These are phyloP conservation scores for Phytophthora megakarya DNA, from an alignment of 352 stramenopile species.

Conservation along the genomic window DNA sequence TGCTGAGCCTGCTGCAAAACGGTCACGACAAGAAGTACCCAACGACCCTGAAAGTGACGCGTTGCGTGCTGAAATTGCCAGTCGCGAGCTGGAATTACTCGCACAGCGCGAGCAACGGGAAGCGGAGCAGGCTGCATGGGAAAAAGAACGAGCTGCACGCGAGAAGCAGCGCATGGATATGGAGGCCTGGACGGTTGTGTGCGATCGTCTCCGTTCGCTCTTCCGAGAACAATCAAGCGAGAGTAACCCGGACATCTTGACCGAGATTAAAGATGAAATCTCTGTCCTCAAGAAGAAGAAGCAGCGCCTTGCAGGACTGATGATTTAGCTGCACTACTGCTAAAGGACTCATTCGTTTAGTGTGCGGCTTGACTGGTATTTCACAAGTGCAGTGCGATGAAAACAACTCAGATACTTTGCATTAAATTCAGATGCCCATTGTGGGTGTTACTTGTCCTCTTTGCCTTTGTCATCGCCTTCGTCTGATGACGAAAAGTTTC, in stretches of 20 bases:
- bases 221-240: conserved; percentile 37
- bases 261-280: conserved; percentile 41
- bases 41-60: conserved; percentile 9
- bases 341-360: background rate
- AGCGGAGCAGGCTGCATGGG: conserved; percentile 35
- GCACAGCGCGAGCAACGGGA: conserved; percentile 36
- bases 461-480: conserved; percentile 12
- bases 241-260: conserved; percentile 28
- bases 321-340: conserved; percentile 9
- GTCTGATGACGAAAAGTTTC: conserved; percentile 21
- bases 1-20: conserved; percentile 22
- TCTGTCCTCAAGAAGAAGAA: conserved; percentile 45
- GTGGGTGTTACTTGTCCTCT: conserved; percentile 4
- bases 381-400: background rate
- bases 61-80: conserved; percentile 33
- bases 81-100: conserved; percentile 38
- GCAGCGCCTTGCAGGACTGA: conserved; percentile 31
- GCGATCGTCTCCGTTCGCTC: conserved; percentile 38
- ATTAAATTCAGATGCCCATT: background rate
- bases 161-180: conserved; percentile 45
- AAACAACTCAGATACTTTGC: background rate
- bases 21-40: conserved; percentile 6
- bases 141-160: conserved; percentile 33
- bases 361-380: background rate
- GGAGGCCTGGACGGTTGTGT: conserved; percentile 42